Base-by-base conservation (phyloP, 345 rosid species). In the Gossypium sturtianum region DNA sequence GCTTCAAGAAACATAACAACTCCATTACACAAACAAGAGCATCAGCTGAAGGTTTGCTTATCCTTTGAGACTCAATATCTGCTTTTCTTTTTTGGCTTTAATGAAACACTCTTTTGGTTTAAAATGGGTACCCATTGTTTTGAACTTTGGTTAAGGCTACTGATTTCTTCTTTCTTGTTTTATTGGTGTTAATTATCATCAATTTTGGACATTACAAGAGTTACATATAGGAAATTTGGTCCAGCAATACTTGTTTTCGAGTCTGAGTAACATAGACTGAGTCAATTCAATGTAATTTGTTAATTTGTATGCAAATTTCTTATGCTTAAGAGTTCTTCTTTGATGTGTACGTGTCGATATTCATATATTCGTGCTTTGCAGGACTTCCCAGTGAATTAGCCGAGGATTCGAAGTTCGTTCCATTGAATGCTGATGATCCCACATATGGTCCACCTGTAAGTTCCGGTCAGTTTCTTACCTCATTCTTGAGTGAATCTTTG, bases 371-470 rank as follows among this genome's bases (percentile, higher is more conserved):
- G 29, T 41, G 51, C 70, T 1, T 67, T 73, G 52, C 84, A 87
- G 98, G 89, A 72, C 53, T 75, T 73, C 91, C 94, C 0, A 59
- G 57, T 60, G 90, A 88, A 74, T 62, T 83, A 70, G 79, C 70
- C 11, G 97, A 94, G 66, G 97, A 89, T 20, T 85, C 90, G 0
- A 94, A 94, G 82, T 94, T 94, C 25, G 97, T 87, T 77, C 98
- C 94, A 25, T 79, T 91, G 64, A 90, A 86, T 62, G 83, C 89
- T 20, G 85, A 91, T 80, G 96, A 90, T 73, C 88, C 96, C 16
- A 74, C 70, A 25, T 90, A 76, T 61, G 98, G 98, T 66, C 97
- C 97, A 76, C 94, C 97, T 81, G 98, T 91, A 85, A 89, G 96
- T 91, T 86, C 80, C 76, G 83, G 86, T 85, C 60, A 75, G 83